These are phyloP conservation scores for Colletotrichum melonis DNA, from an alignment of 2,329 filamentous ascomycete species.

Conservation along the genomic window DNA sequence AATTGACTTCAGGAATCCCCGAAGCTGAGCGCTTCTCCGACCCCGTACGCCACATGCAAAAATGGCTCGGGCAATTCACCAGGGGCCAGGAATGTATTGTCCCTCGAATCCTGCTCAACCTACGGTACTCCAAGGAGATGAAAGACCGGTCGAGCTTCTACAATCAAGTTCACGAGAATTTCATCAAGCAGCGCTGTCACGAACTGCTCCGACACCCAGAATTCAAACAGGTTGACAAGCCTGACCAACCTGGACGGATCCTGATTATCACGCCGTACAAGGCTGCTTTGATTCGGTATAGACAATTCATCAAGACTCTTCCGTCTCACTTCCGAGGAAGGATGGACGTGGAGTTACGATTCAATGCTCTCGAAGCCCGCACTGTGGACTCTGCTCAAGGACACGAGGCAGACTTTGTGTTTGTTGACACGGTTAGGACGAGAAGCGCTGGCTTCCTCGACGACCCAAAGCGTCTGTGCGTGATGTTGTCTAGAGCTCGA, in stretches of 20 bases:
- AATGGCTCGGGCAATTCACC: slow-evolving; percentile 43
- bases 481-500: slow-evolving; percentile 56
- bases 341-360: neutral
- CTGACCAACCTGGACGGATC: slow-evolving; percentile 46
- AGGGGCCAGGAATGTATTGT: slow-evolving; percentile 39
- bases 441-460: slow-evolving; percentile 53
- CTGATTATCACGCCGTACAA: slow-evolving; percentile 59
- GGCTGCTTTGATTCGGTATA: slow-evolving; percentile 50
- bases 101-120: slow-evolving; percentile 51
- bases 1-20: slow-evolving; percentile 50
- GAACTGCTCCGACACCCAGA: slow-evolving; percentile 44
- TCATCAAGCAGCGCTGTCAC: slow-evolving; percentile 47
- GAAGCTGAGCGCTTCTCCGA: slow-evolving; percentile 40
- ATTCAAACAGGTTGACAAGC: slow-evolving; percentile 46
- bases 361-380: slow-evolving; percentile 38
- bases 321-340: slow-evolving; percentile 13
- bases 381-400: slow-evolving; percentile 60
- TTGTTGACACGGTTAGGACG: slow-evolving; percentile 59
- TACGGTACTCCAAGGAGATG: slow-evolving; percentile 42
- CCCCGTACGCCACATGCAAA: slow-evolving; percentile 43
- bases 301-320: slow-evolving; percentile 16
- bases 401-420: slow-evolving; percentile 59
- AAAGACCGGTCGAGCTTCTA: slow-evolving; percentile 50
- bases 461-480: slow-evolving; percentile 56
- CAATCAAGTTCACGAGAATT: slow-evolving; percentile 51